Evolutionary conservation across 495 filamentous ascomycete genomes (phyloP).

Genomic region (Niebla homalea): DNA sequence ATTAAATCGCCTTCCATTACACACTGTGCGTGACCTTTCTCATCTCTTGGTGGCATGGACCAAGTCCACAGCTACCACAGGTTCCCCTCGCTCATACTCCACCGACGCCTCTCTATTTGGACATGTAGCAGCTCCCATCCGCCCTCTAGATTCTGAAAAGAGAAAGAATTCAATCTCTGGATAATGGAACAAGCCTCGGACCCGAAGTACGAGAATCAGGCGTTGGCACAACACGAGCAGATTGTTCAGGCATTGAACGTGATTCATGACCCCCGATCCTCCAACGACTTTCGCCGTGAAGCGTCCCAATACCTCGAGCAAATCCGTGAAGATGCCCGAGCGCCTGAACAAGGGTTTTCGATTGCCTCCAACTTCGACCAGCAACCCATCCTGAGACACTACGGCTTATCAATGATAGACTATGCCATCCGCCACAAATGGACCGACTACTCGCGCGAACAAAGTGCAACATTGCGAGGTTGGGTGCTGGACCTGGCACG

Average conservation of each 20-base stretch:
- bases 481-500: constrained; percentile 73
- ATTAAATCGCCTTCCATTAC: too few species aligned
- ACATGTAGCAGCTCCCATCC: too few species aligned
- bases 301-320: constrained; percentile 74
- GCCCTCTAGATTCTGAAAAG: too few species aligned
- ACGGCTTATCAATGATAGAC: constrained; percentile 81
- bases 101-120: too few species aligned
- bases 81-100: too few species aligned
- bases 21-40: too few species aligned
- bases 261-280: constrained; percentile 68
- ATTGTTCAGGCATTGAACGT: constrained; percentile 75
- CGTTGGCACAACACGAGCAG: constrained; percentile 19
- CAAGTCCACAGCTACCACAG: too few species aligned
- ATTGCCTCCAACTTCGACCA: constrained; percentile 62
- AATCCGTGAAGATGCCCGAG: constrained; percentile 61
- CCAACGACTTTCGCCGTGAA: constrained; percentile 72
- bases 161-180: too few species aligned
- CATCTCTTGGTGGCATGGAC: too few species aligned
- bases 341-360: constrained; percentile 72
- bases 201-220: too few species aligned
- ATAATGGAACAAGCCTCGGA: too few species aligned
- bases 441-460: constrained; percentile 50
- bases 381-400: constrained; percentile 75
- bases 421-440: constrained; percentile 75
- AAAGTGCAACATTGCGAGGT: constrained; percentile 48